phyloP scores from a whole-genome alignment of 2,329 filamentous ascomycete species.

The Leptographium wingfieldii region DNA sequence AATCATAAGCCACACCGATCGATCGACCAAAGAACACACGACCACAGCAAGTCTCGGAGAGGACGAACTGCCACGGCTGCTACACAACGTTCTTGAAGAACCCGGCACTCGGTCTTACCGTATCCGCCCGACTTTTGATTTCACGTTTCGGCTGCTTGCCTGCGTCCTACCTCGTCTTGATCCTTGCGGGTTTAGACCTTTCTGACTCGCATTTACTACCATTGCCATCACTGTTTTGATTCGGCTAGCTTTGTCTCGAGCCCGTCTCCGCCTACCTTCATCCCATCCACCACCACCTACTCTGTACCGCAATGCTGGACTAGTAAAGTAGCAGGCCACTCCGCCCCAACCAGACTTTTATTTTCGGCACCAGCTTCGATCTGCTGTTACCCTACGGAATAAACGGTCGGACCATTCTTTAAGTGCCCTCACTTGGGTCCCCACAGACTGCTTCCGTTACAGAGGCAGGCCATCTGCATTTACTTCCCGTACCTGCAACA shows the following conservation, averaged over 20 bases:
- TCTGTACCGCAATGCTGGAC: constrained; percentile 6
- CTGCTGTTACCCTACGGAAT: constrained; percentile 7
- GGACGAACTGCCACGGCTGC: not conserved
- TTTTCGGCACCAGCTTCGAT: constrained; percentile 10
- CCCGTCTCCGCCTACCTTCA: not conserved
- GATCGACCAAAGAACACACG: not conserved
- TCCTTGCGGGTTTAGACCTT: not conserved
- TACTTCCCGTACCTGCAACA: constrained; percentile 1
- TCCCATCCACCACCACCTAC: constrained; percentile 2
- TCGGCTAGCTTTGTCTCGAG: too few relatives aligned
- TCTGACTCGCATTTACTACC: not conserved
- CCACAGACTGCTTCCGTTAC: constrained; percentile 4
- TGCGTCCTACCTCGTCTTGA: not conserved
- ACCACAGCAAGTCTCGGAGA: not conserved
- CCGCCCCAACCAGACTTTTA: constrained; percentile 10
- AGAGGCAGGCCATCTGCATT: constrained; percentile 4
- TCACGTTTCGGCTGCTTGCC: not conserved
- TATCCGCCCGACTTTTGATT: not conserved
- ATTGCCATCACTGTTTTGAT: not conserved
- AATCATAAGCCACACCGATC: not conserved
- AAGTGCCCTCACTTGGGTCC: constrained; percentile 1
- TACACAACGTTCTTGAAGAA: too few relatives aligned
- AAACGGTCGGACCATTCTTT: constrained; percentile 2
- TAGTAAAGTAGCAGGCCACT: constrained; percentile 2
- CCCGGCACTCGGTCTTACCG: too few relatives aligned